Evolutionary conservation across 352 stramenopile genomes (phyloP).

Genomic region (Detonula confervacea): DNA sequence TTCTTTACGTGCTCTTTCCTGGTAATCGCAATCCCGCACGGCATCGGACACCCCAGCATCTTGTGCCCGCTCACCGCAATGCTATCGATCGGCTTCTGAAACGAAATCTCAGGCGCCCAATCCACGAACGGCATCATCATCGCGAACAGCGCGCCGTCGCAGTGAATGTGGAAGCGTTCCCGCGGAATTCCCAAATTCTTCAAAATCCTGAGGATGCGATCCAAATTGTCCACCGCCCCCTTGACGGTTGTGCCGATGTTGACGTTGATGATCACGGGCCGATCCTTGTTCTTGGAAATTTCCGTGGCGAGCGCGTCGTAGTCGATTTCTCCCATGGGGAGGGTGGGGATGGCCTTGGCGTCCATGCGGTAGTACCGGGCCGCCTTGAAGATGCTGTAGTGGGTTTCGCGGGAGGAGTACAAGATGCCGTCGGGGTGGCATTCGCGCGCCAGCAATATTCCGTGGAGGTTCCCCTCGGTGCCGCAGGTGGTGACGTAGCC

Average conservation of each 20-base stretch:
- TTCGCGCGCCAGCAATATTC: conserved; percentile 82
- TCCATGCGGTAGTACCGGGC: conserved; percentile 84
- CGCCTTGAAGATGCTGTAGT: conserved; percentile 86
- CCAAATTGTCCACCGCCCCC: conserved; percentile 84
- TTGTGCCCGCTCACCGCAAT: conserved; percentile 86
- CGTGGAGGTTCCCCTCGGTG: conserved; percentile 86
- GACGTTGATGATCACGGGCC: conserved; percentile 84
- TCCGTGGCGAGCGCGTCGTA: conserved; percentile 73
- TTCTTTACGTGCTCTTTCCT: conserved; percentile 86
- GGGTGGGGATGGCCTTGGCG: conserved; percentile 76
- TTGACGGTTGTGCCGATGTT: conserved; percentile 87
- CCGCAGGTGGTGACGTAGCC: conserved; percentile 86
- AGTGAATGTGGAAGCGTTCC: conserved; percentile 84
- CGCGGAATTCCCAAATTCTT: conserved; percentile 73
- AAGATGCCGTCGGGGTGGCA: conserved; percentile 83
- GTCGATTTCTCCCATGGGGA: conserved; percentile 86
- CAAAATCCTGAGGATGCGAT: conserved; percentile 81
- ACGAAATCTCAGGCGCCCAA: conserved; percentile 72
- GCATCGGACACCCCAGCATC: conserved; percentile 86
- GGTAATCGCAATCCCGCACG: conserved; percentile 80
- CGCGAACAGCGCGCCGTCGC: conserved; percentile 83
- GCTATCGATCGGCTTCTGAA: conserved; percentile 83
- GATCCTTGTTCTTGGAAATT: conserved; percentile 72
- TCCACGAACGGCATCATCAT: conserved; percentile 87
- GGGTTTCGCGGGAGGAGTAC: conserved; percentile 80